Percentiles rank a stretch among this genome's conserved stretches.
Conservation (phyloP, 2,329 filamentous ascomycete genomes). For the Scedosporium boydii region DNA sequence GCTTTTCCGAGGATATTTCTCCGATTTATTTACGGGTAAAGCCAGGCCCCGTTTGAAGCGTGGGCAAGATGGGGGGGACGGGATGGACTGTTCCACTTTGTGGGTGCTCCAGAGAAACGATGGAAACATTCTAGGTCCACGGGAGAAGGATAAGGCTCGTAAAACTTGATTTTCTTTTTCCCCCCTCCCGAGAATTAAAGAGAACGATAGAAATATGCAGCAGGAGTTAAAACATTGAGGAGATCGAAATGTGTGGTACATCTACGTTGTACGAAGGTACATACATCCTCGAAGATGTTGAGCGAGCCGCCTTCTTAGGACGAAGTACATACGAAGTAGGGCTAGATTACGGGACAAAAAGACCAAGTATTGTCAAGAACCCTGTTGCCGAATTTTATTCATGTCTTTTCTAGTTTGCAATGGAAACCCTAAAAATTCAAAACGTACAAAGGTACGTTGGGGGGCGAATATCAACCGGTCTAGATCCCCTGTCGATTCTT, state of each 20-base stretch:
- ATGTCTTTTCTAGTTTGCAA: too few species aligned
- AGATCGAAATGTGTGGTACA: background rate
- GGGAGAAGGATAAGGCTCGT: background rate
- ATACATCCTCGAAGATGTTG: background rate
- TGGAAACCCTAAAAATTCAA: too few species aligned
- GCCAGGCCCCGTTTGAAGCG: background rate
- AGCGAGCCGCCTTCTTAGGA: background rate
- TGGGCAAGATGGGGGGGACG: background rate
- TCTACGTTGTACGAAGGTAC: background rate
- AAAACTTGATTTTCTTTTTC: background rate
- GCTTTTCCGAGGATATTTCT: background rate
- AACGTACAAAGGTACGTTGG: too few species aligned
- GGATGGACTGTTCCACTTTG: too few species aligned
- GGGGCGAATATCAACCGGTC: background rate
- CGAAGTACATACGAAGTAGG: too few species aligned
- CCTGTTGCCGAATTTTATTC: too few species aligned
- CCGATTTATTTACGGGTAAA: background rate
- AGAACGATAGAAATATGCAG: background rate
- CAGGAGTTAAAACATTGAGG: background rate
- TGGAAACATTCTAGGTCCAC: background rate
- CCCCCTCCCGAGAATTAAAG: background rate
- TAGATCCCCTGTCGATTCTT: background rate
- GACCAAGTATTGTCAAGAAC: too few species aligned
- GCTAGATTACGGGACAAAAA: too few species aligned
- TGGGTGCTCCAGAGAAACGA: too few species aligned